Conservation (phyloP, 306 rosid genomes). For the Carpinus viminea region DNA sequence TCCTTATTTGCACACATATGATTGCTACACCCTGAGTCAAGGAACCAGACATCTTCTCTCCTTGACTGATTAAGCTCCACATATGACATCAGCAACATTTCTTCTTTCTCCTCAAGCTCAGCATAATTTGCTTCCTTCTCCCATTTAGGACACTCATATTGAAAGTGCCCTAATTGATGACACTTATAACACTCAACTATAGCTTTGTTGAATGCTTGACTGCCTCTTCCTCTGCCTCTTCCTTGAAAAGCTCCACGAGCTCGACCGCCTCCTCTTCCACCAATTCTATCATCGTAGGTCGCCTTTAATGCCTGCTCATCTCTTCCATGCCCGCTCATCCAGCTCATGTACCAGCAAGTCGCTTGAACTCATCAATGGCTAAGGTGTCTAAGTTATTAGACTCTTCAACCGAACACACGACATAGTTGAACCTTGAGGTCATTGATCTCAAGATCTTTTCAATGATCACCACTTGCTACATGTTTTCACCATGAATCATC, state of each 20-base stretch:
- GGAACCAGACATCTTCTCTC: neutral
- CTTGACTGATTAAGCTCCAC: neutral
- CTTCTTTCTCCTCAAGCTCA: constrained; percentile 6
- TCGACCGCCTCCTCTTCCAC: neutral
- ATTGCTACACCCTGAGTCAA: neutral
- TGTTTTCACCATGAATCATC: constrained; percentile 1
- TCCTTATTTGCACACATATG: neutral
- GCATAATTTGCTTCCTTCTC: constrained; percentile 8
- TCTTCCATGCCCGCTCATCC: neutral
- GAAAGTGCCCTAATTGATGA: constrained; percentile 10
- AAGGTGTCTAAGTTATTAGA: neutral
- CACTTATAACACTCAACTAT: constrained; percentile 1
- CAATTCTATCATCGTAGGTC: neutral
- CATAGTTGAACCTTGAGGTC: neutral
- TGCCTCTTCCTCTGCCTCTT: constrained; percentile 14
- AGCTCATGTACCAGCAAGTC: neutral
- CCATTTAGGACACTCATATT: constrained; percentile 8
- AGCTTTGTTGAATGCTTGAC: neutral
- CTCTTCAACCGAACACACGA: neutral
- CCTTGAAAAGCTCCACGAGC: neutral
- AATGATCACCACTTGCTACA: constrained; percentile 1
- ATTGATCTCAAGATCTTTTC: neutral
- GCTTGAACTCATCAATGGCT: constrained; percentile 7
- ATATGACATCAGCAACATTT: neutral
- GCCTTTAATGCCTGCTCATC: constrained; percentile 10